These are phyloP conservation scores for Fusarium mangiferae DNA, from an alignment of 2,329 filamentous ascomycete species.

Conservation along the genomic window DNA sequence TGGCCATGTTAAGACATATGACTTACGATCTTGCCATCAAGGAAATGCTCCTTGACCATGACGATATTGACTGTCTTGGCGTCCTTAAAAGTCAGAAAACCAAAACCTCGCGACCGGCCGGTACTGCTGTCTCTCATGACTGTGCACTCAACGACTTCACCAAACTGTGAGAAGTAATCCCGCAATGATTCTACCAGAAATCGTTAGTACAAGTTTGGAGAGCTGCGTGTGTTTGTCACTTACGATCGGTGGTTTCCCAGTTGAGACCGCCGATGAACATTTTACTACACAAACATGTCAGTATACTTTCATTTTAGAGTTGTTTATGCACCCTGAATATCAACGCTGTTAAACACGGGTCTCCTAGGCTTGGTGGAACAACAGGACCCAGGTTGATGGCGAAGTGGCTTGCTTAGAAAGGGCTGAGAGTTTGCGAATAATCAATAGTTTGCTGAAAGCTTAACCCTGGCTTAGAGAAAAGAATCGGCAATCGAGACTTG, in stretches of 20 bases:
- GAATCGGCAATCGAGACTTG: not conserved
- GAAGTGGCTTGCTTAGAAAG: conserved; percentile 38
- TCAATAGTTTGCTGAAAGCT: conserved; percentile 1
- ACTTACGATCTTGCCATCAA: conserved; percentile 97
- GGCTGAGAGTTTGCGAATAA: conserved; percentile 9
- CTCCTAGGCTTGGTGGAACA: conserved; percentile 14
- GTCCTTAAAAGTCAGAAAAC: conserved; percentile 97
- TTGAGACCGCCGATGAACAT: conserved; percentile 99
- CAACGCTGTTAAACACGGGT: conserved; percentile 8
- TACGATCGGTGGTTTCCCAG: conserved; percentile 99
- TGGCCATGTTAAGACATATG: not conserved
- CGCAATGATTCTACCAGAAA: conserved; percentile 82
- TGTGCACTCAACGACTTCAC: conserved; percentile 96
- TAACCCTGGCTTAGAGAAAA: not conserved
- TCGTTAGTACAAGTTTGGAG: conserved; percentile 15
- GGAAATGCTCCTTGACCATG: conserved; percentile 99
- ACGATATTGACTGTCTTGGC: conserved; percentile 98
- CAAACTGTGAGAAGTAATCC: conserved; percentile 97
- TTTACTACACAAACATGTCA: conserved; percentile 71
- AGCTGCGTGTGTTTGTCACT: conserved; percentile 51
- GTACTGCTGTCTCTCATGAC: conserved; percentile 99
- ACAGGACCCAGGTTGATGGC: conserved; percentile 26
- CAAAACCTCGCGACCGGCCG: conserved; percentile 93
- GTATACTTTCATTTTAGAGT: conserved; percentile 8
- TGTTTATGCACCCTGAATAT: conserved; percentile 9